phyloP scores from a whole-genome alignment of 1,284 basidiomycete species.

The Flammula alnicola region DNA sequence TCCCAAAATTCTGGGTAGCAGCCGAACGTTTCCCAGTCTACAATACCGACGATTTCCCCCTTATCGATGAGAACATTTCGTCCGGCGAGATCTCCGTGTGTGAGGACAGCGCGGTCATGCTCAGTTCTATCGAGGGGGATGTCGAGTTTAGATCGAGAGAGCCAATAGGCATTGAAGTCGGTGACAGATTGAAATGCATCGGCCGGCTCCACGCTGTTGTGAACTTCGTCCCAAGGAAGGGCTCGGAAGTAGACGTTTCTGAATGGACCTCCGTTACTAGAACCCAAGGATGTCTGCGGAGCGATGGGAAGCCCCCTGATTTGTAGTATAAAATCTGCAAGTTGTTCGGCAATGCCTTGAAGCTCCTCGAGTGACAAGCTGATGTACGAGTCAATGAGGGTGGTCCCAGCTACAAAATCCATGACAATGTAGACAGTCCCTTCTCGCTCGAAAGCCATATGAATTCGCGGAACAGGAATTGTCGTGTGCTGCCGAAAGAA shows the following conservation, averaged over 20 bases:
- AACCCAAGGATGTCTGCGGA: not conserved
- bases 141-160: not conserved
- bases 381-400: not conserved
- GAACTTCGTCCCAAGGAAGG: not conserved
- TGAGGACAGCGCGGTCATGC: slow-evolving; percentile 4
- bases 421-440: not conserved
- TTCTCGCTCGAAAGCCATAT: not conserved
- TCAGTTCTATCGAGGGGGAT: not conserved
- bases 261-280: not conserved
- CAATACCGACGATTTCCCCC: slow-evolving; percentile 18
- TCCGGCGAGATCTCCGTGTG: slow-evolving; percentile 24
- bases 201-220: not conserved
- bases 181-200: not conserved
- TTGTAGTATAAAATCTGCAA: not conserved
- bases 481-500: not conserved
- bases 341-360: not conserved
- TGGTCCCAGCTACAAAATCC: not conserved
- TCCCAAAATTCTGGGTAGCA: slow-evolving; percentile 32
- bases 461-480: not conserved
- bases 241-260: not conserved
- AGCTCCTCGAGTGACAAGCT: not conserved
- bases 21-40: slow-evolving; percentile 26
- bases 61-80: slow-evolving; percentile 24
- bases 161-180: not conserved
- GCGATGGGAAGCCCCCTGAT: not conserved